Evolutionary conservation across 805 yeast species (phyloP), one percentile per base, ranked within the genome.

Genomic region (Phaffomyces antillensis): DNA sequence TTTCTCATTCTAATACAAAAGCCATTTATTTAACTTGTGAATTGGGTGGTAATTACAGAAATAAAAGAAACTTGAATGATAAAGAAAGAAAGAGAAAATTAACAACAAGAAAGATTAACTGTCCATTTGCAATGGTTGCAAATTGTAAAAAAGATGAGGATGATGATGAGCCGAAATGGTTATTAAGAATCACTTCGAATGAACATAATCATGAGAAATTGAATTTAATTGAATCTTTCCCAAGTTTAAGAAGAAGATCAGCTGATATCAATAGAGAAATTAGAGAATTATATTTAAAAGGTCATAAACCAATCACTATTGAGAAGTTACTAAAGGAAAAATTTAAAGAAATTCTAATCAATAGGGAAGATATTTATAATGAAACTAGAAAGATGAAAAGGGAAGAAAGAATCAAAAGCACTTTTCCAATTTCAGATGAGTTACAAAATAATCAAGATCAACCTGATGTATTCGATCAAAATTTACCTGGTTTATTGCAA

Each of bases 341-440:
- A 36, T 59, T 58, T 43, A 52, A 54, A 46, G 55, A 48, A 32
- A 59, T 59, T 18, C 32, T 55, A 37, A 59, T 59, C 49, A 59
- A 59, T 41, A 55, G 63, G 45, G 63, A 59, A 43, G 63, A 59
- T 32, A 59, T 59, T 36, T 59, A 59, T 42, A 59, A 59, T 44
- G 63, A 59, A 49, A 59, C 63, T 1, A 56, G 63, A 58, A 59
- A 59, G 52, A 59, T 59, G 63, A 59, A 59, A 39, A 52, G 63
- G 40, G 63, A 59, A 42, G 63, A 59, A 40, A 58, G 53, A 43
- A 36, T 46, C 30, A 59, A 53, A 33, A 28, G 9, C 26, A 17
- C 10, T n/a, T 9, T 32, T 16, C 9, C 46, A 42, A 30, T 32
- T 31, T 13, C 25, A 42, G 28, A 37, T 43, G 18, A 16, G 20